Evolutionary conservation across 257 asterid genomes (phyloP), one percentile per base, ranked within the genome.

Genomic region (Nicotiana knightiana): DNA sequence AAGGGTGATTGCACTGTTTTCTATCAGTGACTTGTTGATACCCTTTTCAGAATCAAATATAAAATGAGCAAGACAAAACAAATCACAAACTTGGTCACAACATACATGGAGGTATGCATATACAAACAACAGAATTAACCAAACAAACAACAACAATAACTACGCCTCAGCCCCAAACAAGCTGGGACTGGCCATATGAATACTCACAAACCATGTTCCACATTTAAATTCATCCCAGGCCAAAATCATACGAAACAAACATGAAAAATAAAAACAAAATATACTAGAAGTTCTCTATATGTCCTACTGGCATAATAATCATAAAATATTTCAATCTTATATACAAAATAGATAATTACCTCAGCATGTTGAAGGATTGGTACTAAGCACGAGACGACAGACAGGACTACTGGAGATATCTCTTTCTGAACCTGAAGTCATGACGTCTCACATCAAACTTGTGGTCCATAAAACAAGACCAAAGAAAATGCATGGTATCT

Each of bases 1-100:
- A 62, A 95, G 92, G 13, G 97, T 93, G 84, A 95, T 95, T 81
- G 98, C 98, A 64, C 97, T 90, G 88, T 95, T 95, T 90, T 95
- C 98, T 84, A 93, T 80, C 75, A 95, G 95, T 64, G 98, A 95
- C 89, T 95, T 95, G 90, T 93, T 95, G 81, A 93, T 84, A 77
- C 92, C 97, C 97, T 93, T 58, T 26, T 83, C 81, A 87, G 55
- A 26, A 77, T 67, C 58, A 86, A 89, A 81, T 80, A 81, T 81
- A 77, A 70, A 76, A 87, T 81, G 85, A 86, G 84, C 70, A 82
- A n/a, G 55, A 76, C 32, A 82, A 35, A 67, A 76, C 67, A 55
- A 7, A 64, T 24, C 28, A 48, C 11, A 55, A 48, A 51, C 33
- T 63, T 39, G 51, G 51, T 15, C 75, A 75, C 48, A 35, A 6